Evolutionary conservation across 345 rosid genomes (phyloP).

Genomic region (Melaleuca quinquenervia): DNA sequence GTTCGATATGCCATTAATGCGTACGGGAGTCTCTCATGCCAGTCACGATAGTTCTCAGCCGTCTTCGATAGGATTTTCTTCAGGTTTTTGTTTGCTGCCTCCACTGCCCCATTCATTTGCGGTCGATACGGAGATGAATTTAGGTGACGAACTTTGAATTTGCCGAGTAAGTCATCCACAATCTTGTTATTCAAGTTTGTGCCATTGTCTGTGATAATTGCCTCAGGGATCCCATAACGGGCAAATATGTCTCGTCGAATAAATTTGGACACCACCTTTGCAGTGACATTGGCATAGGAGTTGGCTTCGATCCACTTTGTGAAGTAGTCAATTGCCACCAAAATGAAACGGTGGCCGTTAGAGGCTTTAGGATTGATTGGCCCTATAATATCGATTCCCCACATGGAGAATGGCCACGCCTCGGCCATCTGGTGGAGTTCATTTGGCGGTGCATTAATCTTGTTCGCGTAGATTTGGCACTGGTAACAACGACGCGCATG

Average conservation of each 20-base stretch:
- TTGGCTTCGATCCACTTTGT: background rate
- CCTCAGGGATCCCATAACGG: background rate
- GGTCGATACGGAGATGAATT: background rate
- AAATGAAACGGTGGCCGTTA: background rate
- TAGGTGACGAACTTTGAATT: background rate
- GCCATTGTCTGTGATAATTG: background rate
- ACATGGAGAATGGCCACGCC: slow-evolving; percentile 1
- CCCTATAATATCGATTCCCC: slow-evolving; percentile 1
- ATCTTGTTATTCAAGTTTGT: background rate
- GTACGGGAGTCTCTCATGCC: background rate
- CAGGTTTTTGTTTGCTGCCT: background rate
- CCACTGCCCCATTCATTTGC: background rate
- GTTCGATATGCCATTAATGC: too few relatives aligned
- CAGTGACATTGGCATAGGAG: background rate
- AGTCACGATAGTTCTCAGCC: background rate
- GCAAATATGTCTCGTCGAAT: background rate
- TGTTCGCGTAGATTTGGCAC: background rate
- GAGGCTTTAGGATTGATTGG: background rate
- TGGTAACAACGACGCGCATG: background rate
- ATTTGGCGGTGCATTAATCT: background rate
- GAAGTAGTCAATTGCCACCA: background rate
- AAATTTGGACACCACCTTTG: background rate
- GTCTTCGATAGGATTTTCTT: background rate
- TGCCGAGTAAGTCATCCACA: background rate
- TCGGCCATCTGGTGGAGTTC: background rate